Conservation (phyloP, 108 stramenopile genomes). For the Poteriospumella lacustris region DNA sequence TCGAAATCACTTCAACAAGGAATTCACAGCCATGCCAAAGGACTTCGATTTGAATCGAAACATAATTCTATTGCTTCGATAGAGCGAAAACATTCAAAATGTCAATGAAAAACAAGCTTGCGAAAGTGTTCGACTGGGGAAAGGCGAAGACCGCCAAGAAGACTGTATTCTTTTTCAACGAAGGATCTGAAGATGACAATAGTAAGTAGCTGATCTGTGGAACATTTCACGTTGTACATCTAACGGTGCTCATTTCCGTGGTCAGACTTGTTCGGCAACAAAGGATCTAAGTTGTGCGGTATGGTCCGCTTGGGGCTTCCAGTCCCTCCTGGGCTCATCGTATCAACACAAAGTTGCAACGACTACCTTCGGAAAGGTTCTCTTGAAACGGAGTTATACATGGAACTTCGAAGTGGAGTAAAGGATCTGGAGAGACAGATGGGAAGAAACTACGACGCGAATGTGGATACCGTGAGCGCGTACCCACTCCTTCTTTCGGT, state of each 20-base stretch:
- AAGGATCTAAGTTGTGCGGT: background rate
- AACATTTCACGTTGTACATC: background rate
- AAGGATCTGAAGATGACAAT: conserved; percentile 9
- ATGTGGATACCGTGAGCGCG: background rate
- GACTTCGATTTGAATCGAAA: too few species aligned
- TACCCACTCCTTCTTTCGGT: conserved; percentile 16
- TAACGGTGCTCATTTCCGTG: background rate
- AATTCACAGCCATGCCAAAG: too few species aligned
- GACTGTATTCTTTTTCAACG: background rate
- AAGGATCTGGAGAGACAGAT: background rate
- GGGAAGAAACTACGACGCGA: background rate
- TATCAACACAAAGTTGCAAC: background rate
- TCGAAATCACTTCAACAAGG: too few species aligned
- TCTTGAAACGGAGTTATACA: background rate
- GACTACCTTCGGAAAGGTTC: background rate
- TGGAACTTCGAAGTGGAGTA: background rate
- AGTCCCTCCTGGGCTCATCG: background rate
- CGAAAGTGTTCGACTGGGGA: background rate
- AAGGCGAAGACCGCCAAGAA: background rate
- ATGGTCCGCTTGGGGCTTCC: background rate
- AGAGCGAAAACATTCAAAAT: too few species aligned
- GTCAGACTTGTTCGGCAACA: background rate
- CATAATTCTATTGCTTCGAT: too few species aligned
- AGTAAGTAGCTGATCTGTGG: background rate
- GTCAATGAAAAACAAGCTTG: background rate